Evolutionary conservation across 805 yeast genomes (phyloP), one percentile per base, ranked within the genome.

Genomic region (Candida glaebosa): DNA sequence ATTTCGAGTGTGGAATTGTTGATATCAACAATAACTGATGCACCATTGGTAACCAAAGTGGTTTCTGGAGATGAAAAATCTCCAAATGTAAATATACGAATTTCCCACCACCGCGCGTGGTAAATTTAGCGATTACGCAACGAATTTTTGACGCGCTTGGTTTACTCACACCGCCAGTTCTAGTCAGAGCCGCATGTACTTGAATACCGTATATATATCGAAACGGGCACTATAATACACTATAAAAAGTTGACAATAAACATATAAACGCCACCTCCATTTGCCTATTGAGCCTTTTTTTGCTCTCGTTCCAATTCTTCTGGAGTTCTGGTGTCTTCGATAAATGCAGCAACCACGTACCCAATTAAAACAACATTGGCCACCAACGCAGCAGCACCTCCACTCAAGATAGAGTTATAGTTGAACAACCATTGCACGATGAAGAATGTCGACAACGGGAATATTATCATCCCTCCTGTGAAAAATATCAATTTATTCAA

Each of bases 301-400:
- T 40, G 39, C 15, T 31, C 37, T 14, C 63, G 65, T 17, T 51
- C 57, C 12, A 56, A 64, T 10, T 54, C 55, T 33, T 60, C 60
- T 3, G 59, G 52, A 3, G 63, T 48, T 12, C 19, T 30, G 7
- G 75, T 60, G 39, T 82, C 84, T 56, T 86, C 95, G 17, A 73
- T 74, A 61, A 85, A 85, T 1, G 95, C 93, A 45, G 76, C 84
- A 14, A 82, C 69, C 25, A 86, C 79, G 54, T 83, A 86, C 1
- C 84, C 86, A 39, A 85, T 76, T 49, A 86, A 65, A 16, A 86
- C 93, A 5, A 81, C 63, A 54, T 86, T 86, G 19, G 93, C 93
- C 42, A 78, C 77, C 14, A 78, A 69, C 2, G 93, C 93, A 28
- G 90, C 87, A n/a, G 81, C 55, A 2, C 93, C 93, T 32, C 95